These are phyloP conservation scores for Diaporthe sp. DNA, from an alignment of 2,329 filamentous ascomycete genomes.

Conservation along the genomic window DNA sequence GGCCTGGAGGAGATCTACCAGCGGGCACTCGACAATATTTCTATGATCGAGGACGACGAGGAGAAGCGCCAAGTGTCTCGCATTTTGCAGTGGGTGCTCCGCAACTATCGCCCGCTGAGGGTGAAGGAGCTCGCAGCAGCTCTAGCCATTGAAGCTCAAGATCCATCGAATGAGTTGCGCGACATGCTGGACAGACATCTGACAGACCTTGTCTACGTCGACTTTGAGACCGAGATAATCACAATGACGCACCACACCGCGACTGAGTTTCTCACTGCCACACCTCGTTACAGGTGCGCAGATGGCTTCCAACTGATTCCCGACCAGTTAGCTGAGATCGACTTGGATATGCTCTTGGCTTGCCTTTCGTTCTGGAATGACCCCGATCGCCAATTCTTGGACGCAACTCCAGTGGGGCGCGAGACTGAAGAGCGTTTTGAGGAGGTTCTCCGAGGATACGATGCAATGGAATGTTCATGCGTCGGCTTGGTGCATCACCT, in stretches of 20 bases:
- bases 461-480: conserved; percentile 1
- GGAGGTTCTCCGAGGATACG: background rate
- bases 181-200: background rate
- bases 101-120: background rate
- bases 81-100: background rate
- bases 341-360: background rate
- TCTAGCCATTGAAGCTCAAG: background rate
- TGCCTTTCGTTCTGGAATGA: conserved; percentile 10
- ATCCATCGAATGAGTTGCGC: background rate
- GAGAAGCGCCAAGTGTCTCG: background rate
- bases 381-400: background rate
- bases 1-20: background rate
- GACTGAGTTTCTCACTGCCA: background rate
- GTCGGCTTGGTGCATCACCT: conserved; percentile 1
- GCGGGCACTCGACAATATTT: background rate
- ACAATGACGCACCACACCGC: background rate
- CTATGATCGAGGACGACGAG: background rate
- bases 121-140: background rate
- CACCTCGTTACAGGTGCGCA: background rate
- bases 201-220: background rate
- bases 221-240: background rate
- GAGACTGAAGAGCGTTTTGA: background rate
- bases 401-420: background rate
- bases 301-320: background rate
- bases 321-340: background rate